Conservation (phyloP, 1,284 basidiomycete species). For the Heterobasidion annosum region DNA sequence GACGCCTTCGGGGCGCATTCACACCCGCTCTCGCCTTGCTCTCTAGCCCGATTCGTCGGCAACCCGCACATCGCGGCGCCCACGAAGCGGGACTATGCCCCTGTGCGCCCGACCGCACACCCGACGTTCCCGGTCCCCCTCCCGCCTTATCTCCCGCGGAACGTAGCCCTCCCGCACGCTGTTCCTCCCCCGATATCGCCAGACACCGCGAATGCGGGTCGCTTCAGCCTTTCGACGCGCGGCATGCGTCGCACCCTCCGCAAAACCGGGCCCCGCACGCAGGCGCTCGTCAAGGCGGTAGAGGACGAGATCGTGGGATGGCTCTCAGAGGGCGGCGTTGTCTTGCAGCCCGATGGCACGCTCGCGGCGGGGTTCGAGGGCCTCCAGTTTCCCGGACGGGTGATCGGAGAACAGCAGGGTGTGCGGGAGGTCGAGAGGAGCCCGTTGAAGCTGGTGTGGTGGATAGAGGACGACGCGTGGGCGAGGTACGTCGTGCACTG, state of each 20-base stretch:
- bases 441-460: conserved; percentile 63
- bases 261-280: conserved; percentile 46
- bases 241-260: conserved; percentile 64
- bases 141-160: conserved; percentile 58
- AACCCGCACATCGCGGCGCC: conserved; percentile 64
- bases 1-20: background rate
- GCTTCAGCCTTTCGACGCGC: conserved; percentile 66
- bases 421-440: conserved; percentile 59
- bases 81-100: conserved; percentile 40
- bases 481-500: conserved; percentile 74
- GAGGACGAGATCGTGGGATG: conserved; percentile 58
- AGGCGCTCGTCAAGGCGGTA: conserved; percentile 53
- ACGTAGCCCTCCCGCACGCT: conserved; percentile 37
- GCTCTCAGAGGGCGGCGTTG: conserved; percentile 47
- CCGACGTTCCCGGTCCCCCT: conserved; percentile 70
- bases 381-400: conserved; percentile 28
- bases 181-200: conserved; percentile 33
- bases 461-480: conserved; percentile 59
- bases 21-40: background rate
- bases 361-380: conserved; percentile 12
- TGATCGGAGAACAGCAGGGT: conserved; percentile 41
- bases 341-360: conserved; percentile 40
- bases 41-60: conserved; percentile 52
- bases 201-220: conserved; percentile 55
- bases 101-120: conserved; percentile 32